These are phyloP conservation scores for Austroboletus eburneus DNA, from an alignment of 768 basidiomycete species.

Conservation along the genomic window DNA sequence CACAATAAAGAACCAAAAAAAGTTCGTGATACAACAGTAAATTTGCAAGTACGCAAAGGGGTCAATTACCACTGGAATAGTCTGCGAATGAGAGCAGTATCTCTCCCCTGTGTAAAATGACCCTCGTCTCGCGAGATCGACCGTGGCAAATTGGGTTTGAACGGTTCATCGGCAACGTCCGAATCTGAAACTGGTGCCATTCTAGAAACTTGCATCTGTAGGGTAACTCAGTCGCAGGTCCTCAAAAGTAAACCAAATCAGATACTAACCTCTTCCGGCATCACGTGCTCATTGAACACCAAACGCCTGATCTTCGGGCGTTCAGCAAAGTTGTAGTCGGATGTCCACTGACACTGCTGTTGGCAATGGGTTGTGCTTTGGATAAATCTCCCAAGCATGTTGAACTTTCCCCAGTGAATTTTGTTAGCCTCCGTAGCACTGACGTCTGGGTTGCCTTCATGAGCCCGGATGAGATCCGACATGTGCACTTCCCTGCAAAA, in stretches of 20 bases:
- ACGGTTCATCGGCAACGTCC: conserved; percentile 41
- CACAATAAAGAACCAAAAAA: conserved; percentile 27
- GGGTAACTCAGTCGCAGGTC: conserved; percentile 1
- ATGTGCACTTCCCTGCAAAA: conserved; percentile 80
- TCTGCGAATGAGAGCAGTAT: conserved; percentile 46
- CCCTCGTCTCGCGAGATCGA: conserved; percentile 31
- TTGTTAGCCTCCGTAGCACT: conserved; percentile 58
- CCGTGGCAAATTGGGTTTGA: conserved; percentile 29
- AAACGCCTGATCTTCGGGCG: conserved; percentile 52
- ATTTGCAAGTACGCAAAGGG: conserved; percentile 18
- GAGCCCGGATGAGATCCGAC: conserved; percentile 81
- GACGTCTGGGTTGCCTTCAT: conserved; percentile 79
- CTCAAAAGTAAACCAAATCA: neutral
- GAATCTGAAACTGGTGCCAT: conserved; percentile 49
- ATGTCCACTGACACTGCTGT: conserved; percentile 55
- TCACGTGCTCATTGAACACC: conserved; percentile 52
- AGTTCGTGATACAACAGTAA: conserved; percentile 27
- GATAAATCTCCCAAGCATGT: conserved; percentile 86
- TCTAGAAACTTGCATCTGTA: conserved; percentile 63
- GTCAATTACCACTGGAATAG: conserved; percentile 42
- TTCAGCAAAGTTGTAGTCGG: conserved; percentile 62
- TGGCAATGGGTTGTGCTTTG: conserved; percentile 76
- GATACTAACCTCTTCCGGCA: conserved; percentile 62
- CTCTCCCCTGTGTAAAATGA: conserved; percentile 32
- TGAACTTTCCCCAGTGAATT: conserved; percentile 96